Base-by-base conservation (phyloP, 2,329 filamentous ascomycete genomes). In the Alternaria longipes region DNA sequence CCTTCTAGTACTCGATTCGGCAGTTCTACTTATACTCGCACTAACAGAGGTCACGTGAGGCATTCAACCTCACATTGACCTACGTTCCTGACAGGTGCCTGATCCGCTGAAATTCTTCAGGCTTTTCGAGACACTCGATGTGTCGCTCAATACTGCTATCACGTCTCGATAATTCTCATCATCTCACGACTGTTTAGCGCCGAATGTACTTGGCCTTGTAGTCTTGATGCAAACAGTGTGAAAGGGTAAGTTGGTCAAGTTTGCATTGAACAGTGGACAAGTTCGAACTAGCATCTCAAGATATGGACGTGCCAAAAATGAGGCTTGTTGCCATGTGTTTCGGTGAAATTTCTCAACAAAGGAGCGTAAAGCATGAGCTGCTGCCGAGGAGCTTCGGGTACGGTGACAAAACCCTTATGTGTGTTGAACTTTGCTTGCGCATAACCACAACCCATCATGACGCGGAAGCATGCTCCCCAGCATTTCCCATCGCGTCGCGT, bases 101-200 rank as follows among this genome's bases (percentile, higher is more conserved):
- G 59, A 59, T 51, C 65, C 67, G n/a, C 46, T 70, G 49, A 71
- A 64, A 22, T 52, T 71, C n/a, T 49, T 67, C 56, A 65, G 66
- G 32, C 53, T 73, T 24, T 70, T 68, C 7, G 60, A 71, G n/a
- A 53, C 66, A 1, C 72, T 74, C 41, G 64, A 67, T 4, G 62
- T 69, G 54, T 62, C 65, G 18, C 50, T 62, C 18, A 41, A 50
- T 18, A 32, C 56, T 56, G 45, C 55, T 8, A 54, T 67, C 38
- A 60, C 8, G 20, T 24, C 12, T 9, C 5, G 40, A 24, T 8
- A 4, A 16, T 9, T 5, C 20, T 14, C 8, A 8, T 7, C 6
- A 8, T 42, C 20, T 24, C 20, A 11, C 5, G 11, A 5, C 11
- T 41, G 18, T 18, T 41, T 3, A 41, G 9, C 11, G 11, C 22